Evolutionary conservation across 768 basidiomycete genomes (phyloP).

Genomic region (Leccinum aurantiacum): DNA sequence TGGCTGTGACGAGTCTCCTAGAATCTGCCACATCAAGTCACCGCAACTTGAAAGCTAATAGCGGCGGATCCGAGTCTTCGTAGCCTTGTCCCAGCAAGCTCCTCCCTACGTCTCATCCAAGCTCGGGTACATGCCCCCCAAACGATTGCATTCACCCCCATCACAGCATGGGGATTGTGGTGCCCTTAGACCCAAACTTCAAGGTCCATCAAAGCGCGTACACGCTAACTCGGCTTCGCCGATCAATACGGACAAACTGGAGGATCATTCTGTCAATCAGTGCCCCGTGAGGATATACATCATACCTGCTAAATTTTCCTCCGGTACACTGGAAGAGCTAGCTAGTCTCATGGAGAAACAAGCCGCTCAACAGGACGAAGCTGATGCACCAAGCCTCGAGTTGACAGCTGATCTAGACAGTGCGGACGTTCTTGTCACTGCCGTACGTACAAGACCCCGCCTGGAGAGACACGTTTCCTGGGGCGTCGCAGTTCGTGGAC

Average conservation of each 20-base stretch:
- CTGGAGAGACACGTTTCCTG: constrained; percentile 70
- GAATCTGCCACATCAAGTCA: not conserved
- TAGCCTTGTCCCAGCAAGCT: not conserved
- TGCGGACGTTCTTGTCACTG: constrained; percentile 68
- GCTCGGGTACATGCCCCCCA: constrained; percentile 12
- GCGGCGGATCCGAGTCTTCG: not conserved
- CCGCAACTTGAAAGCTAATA: not conserved
- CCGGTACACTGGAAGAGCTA: constrained; percentile 24
- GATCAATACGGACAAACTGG: not conserved
- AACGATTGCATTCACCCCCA: constrained; percentile 11
- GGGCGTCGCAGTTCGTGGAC: constrained; percentile 57
- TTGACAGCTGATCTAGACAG: constrained; percentile 42
- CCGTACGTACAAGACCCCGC: constrained; percentile 61
- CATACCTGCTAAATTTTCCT: constrained; percentile 33
- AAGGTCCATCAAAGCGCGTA: constrained; percentile 15
- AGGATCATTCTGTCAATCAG: constrained; percentile 5
- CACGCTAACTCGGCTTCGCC: constrained; percentile 5
- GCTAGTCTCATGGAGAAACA: constrained; percentile 25
- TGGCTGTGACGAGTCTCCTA: constrained; percentile 8
- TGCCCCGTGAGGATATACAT: constrained; percentile 27
- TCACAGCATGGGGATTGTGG: not conserved
- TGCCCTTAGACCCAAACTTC: not conserved
- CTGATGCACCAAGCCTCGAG: constrained; percentile 26
- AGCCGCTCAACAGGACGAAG: not conserved
- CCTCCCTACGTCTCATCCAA: not conserved